Evolutionary conservation across 1,284 basidiomycete species (phyloP).

Genomic region (Cryptococcus sp.): DNA sequence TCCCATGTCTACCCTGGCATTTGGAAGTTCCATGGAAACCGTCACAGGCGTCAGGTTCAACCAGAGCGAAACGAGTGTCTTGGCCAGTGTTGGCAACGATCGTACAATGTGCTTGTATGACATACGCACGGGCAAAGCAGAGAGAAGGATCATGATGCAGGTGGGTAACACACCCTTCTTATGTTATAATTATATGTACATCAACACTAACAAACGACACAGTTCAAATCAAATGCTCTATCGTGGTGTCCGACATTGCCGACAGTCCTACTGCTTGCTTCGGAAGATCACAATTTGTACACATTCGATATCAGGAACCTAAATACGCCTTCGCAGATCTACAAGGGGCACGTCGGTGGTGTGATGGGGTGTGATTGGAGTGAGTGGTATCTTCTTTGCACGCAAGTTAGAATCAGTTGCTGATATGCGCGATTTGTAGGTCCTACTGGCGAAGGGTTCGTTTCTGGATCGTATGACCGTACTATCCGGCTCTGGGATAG

Average conservation of each 20-base stretch:
- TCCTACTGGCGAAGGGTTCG: slow-evolving; percentile 94
- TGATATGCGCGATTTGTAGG: slow-evolving; percentile 24
- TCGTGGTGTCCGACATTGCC: slow-evolving; percentile 96
- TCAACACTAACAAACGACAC: neutral
- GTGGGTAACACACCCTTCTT: slow-evolving; percentile 54
- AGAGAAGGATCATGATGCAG: slow-evolving; percentile 87
- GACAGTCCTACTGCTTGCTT: slow-evolving; percentile 85
- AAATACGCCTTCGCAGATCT: slow-evolving; percentile 82
- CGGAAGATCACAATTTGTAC: slow-evolving; percentile 98
- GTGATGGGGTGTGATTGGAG: slow-evolving; percentile 93
- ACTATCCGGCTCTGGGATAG: slow-evolving; percentile 93
- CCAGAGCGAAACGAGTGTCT: slow-evolving; percentile 85
- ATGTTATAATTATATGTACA: neutral
- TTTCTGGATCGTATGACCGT: slow-evolving; percentile 94
- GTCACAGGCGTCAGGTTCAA: slow-evolving; percentile 90
- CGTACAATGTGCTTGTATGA: slow-evolving; percentile 96
- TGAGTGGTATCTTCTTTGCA: slow-evolving; percentile 30
- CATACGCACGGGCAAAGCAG: slow-evolving; percentile 91
- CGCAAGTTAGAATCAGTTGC: slow-evolving; percentile 6
- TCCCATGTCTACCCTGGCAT: slow-evolving; percentile 77
- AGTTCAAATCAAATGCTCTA: slow-evolving; percentile 85
- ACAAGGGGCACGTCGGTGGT: slow-evolving; percentile 95
- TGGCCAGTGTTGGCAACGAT: slow-evolving; percentile 91
- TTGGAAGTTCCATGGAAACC: slow-evolving; percentile 80
- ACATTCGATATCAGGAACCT: slow-evolving; percentile 95